A percentile compares a stretch with the other conserved stretches of the same genome.
phyloP scores from a whole-genome alignment of 2,329 filamentous ascomycete species.

The Thyridium curvatum region DNA sequence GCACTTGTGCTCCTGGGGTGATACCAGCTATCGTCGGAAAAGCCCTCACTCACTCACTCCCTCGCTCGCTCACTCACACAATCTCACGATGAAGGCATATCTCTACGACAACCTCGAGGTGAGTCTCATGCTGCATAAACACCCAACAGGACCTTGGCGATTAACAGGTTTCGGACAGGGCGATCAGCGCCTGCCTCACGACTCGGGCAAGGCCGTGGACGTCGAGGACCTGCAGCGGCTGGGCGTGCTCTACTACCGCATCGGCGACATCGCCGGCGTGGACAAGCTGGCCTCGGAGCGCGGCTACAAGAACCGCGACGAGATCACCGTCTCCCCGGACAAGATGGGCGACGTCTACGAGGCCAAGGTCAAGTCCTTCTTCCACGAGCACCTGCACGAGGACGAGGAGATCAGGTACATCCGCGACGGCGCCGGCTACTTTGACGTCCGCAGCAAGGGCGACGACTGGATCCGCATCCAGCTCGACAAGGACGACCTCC shows the following conservation, averaged over 20 bases:
- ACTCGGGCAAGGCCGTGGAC: conserved; percentile 68
- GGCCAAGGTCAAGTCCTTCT: conserved; percentile 89
- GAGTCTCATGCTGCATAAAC: conserved; percentile 15
- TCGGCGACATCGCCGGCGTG: conserved; percentile 59
- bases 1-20: too few relatives aligned
- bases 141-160: conserved; percentile 7
- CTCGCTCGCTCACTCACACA: not conserved
- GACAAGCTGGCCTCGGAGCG: conserved; percentile 68
- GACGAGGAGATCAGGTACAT: conserved; percentile 98
- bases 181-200: conserved; percentile 87
- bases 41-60: too few relatives aligned
- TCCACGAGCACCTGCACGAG: conserved; percentile 92
- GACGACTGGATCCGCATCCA: conserved; percentile 87
- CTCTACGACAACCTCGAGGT: conserved; percentile 50
- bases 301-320: conserved; percentile 89
- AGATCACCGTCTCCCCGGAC: conserved; percentile 80
- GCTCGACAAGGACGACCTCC: conserved; percentile 80
- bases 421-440: conserved; percentile 80
- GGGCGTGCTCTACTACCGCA: conserved; percentile 73
- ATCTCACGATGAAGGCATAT: conserved; percentile 48
- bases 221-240: conserved; percentile 61
- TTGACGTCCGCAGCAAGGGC: conserved; percentile 77
- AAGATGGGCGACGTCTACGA: conserved; percentile 86
- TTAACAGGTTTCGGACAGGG: conserved; percentile 48
- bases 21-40: too few relatives aligned